phyloP scores from a whole-genome alignment of 495 filamentous ascomycete genomes.

The Xylona heveae region DNA sequence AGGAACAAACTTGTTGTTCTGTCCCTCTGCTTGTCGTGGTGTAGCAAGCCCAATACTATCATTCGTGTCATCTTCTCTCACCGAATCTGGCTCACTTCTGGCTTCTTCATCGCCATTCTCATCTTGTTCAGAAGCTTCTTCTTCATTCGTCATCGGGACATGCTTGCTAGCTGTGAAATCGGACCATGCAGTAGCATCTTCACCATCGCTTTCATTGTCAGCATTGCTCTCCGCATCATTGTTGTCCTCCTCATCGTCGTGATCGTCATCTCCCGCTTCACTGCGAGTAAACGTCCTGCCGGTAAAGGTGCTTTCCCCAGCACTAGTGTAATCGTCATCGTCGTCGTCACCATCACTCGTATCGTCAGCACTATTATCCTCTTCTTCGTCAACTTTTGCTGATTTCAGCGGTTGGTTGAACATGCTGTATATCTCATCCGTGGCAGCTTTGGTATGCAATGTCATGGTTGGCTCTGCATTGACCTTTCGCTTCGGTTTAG shows the following conservation, averaged over 20 bases:
- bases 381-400: slow-evolving; percentile 16
- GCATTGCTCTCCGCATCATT: slow-evolving; percentile 27
- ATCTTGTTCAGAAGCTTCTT: slow-evolving; percentile 19
- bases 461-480: slow-evolving; percentile 84
- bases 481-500: slow-evolving; percentile 56
- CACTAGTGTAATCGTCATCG: slow-evolving; percentile 60
- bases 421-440: slow-evolving; percentile 90
- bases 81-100: slow-evolving; percentile 6
- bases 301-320: slow-evolving; percentile 62
- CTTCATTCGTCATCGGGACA: slow-evolving; percentile 29
- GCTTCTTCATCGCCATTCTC: slow-evolving; percentile 11
- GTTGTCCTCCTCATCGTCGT: slow-evolving; percentile 29
- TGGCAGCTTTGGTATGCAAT: slow-evolving; percentile 81
- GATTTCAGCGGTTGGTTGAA: slow-evolving; percentile 79
- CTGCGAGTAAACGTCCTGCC: slow-evolving; percentile 42
- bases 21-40: slow-evolving; percentile 15
- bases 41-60: slow-evolving; percentile 15
- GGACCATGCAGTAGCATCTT: slow-evolving; percentile 64
- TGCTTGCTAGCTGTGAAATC: slow-evolving; percentile 61
- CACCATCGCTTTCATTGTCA: slow-evolving; percentile 23
- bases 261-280: slow-evolving; percentile 40
- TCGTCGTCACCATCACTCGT: slow-evolving; percentile 33
- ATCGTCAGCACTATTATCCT: slow-evolving; percentile 37
- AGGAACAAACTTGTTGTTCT: slow-evolving; percentile 31
- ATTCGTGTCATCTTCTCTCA: slow-evolving; percentile 4